Percentiles rank a stretch among this genome's conserved stretches.
Evolutionary conservation across 2,329 filamentous ascomycete genomes (phyloP).

Genomic region (Botryotinia convoluta): DNA sequence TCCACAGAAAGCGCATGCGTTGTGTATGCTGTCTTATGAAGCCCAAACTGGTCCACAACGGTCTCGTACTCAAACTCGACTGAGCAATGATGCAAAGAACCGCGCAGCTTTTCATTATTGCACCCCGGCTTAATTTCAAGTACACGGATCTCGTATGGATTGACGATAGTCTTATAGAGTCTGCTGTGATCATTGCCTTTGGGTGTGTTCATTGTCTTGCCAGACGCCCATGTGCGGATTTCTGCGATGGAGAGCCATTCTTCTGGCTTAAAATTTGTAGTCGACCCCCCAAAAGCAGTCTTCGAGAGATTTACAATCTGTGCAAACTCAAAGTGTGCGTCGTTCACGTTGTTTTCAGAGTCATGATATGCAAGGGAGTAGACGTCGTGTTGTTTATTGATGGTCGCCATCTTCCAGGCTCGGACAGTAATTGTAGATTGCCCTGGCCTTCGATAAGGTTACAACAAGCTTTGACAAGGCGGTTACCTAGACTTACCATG

Average conservation of each 20-base stretch:
- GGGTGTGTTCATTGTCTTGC: neutral
- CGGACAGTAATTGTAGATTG: neutral
- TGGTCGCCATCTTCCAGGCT: neutral
- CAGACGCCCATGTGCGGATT: neutral
- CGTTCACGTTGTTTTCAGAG: no score
- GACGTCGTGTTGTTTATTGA: neutral
- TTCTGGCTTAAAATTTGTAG: neutral
- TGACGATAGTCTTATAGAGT: neutral
- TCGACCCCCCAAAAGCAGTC: neutral
- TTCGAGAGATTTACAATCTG: neutral
- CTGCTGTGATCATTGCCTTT: neutral
- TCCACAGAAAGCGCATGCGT: neutral
- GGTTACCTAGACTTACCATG: neutral
- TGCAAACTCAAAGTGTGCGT: neutral
- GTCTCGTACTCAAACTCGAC: neutral
- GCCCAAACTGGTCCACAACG: neutral
- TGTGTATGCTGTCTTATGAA: neutral
- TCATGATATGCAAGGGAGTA: neutral
- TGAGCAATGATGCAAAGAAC: neutral
- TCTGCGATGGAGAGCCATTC: neutral
- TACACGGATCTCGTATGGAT: neutral
- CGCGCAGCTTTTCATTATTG: neutral
- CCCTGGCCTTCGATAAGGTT: neutral
- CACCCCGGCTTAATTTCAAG: neutral
- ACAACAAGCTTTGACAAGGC: neutral